These are phyloP conservation scores for Trichoderma reesei DNA, from an alignment of 495 filamentous ascomycete species.

Conservation along the genomic window DNA sequence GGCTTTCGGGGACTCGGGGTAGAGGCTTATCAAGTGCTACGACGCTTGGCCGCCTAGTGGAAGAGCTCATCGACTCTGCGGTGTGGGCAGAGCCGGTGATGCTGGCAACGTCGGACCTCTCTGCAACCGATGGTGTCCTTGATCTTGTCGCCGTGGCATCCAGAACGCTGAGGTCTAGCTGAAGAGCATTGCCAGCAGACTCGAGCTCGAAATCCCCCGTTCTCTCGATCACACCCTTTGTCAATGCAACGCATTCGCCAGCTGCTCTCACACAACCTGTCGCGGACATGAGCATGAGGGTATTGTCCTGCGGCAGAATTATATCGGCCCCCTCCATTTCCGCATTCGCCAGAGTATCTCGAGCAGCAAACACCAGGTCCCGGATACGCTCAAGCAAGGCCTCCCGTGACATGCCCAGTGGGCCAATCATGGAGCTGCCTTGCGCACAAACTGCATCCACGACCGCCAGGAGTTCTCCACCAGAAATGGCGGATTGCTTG, in stretches of 20 bases:
- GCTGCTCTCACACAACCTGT: slow-evolving; percentile 84
- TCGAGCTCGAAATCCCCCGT: slow-evolving; percentile 86
- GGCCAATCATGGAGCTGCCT: slow-evolving; percentile 52
- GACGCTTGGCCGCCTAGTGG: slow-evolving; percentile 22
- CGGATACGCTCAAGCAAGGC: slow-evolving; percentile 72
- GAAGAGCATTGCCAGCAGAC: slow-evolving; percentile 32
- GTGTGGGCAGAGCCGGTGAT: slow-evolving; percentile 25
- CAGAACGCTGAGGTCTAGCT: slow-evolving; percentile 36
- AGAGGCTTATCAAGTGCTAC: slow-evolving; percentile 35
- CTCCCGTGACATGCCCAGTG: slow-evolving; percentile 58
- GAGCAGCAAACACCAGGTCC: slow-evolving; percentile 68
- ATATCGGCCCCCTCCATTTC: slow-evolving; percentile 58
- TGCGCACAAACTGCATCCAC: slow-evolving; percentile 79
- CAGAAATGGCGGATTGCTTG: slow-evolving; percentile 72
- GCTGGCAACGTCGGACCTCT: slow-evolving; percentile 15
- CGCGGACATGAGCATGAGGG: slow-evolving; percentile 66
- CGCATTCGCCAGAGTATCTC: slow-evolving; percentile 59
- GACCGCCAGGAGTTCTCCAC: slow-evolving; percentile 63
- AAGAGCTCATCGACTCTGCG: slow-evolving; percentile 23
- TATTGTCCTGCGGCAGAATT: slow-evolving; percentile 72
- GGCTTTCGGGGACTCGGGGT: slow-evolving; percentile 29
- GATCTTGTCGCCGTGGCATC: slow-evolving; percentile 17
- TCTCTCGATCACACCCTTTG: slow-evolving; percentile 74
- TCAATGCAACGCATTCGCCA: slow-evolving; percentile 81
- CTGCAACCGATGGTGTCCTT: slow-evolving; percentile 12